Evolutionary conservation across 768 basidiomycete species (phyloP).

Genomic region (Amanita jacksonii): DNA sequence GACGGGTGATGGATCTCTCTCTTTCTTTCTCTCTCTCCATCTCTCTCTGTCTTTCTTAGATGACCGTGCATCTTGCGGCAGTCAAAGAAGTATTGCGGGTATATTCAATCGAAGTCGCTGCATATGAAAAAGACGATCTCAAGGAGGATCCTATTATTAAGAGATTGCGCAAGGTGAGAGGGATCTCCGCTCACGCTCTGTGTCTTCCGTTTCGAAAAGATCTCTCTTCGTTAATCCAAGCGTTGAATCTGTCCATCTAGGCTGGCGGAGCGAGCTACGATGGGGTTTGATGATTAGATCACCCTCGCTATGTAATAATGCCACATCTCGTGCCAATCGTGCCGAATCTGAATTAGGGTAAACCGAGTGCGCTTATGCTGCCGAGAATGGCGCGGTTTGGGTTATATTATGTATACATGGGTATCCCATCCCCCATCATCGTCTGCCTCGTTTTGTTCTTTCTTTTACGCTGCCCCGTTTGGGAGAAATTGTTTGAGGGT

Average conservation of each 20-base stretch:
- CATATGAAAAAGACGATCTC: slow-evolving; percentile 74
- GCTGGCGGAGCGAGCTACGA: slow-evolving; percentile 88
- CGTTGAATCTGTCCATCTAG: slow-evolving; percentile 31
- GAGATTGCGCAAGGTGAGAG: slow-evolving; percentile 73
- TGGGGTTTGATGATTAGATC: slow-evolving; percentile 46
- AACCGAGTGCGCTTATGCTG: too few relatives aligned
- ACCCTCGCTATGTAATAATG: slow-evolving; percentile 7
- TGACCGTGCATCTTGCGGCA: slow-evolving; percentile 85
- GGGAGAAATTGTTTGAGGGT: slow-evolving; percentile 38
- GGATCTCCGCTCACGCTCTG: slow-evolving; percentile 2
- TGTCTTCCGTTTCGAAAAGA: too few relatives aligned
- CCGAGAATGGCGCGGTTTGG: too few relatives aligned
- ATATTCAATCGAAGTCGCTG: slow-evolving; percentile 85
- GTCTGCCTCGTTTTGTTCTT: slow-evolving; percentile 5
- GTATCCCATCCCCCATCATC: neutral
- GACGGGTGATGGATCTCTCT: neutral
- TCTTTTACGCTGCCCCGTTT: slow-evolving; percentile 1
- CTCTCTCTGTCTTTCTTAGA: slow-evolving; percentile 35
- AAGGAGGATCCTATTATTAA: slow-evolving; percentile 80
- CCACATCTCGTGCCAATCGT: slow-evolving; percentile 6
- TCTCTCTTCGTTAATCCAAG: too few relatives aligned
- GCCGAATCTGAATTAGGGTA: too few relatives aligned
- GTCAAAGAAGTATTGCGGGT: slow-evolving; percentile 73
- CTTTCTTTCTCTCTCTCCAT: too few relatives aligned
- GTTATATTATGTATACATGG: neutral